Evolutionary conservation across 208 protist genomes (phyloP), one percentile per base, ranked within the genome.

Genomic region (Leishmania gerbilli): DNA sequence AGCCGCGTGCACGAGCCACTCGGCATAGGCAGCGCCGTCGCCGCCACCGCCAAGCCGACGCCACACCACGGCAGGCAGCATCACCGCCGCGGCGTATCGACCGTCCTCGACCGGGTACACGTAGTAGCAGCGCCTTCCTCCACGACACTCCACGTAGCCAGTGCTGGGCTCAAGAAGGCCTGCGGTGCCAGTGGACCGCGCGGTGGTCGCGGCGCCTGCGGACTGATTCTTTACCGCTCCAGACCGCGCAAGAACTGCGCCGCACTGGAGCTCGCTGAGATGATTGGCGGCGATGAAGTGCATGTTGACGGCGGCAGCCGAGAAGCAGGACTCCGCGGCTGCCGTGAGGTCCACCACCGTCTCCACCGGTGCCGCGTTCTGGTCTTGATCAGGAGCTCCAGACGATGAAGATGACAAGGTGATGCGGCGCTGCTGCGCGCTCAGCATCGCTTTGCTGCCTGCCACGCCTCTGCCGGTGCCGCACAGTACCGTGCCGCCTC

Each of bases 81-180:
- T 72, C 42, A 92, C 71, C 2, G 85, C 76, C 2, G 89, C 79
- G 31, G 90, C 55, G 74, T 91, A 95, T 1, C 87, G 82, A 24
- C 79, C 81, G 6, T 84, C 84, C 71, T 96, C 93, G 7, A 96
- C 68, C 19, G 93, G 90, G 40, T 79, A 85, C 9, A 87, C 77
- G 31, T 86, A 75, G 78, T 85, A 90, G 49, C 88, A 80, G 17
- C 90, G 89, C 47, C 45, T 76, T 5, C 86, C 90, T 42, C 78
- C 83, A 13, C 71, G 42, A 42, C 82, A 64, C 47, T 78, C 78
- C 42, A 82, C 34, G 74, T 76, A 80, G 60, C 45, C 88, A 49
- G 27, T 37, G n/a, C 4, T 49, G 3, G 74, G 74, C 9, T 77
- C 74, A 37, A 67, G 55, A 49, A 53, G 21, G 42, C 37, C 40